Evolutionary conservation across 768 basidiomycete genomes (phyloP).

Genomic region (Termitomyces sp.): DNA sequence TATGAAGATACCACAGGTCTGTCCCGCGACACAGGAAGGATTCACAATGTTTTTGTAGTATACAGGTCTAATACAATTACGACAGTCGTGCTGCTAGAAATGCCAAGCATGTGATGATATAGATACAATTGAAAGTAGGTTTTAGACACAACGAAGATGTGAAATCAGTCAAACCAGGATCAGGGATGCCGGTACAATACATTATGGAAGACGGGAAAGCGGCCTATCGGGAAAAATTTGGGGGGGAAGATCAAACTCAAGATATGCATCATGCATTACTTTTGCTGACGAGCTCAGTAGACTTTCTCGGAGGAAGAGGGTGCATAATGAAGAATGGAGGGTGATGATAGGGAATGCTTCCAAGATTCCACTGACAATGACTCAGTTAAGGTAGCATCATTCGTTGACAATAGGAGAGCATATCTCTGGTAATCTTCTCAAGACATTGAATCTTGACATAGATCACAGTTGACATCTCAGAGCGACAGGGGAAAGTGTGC

Average conservation of each 20-base stretch:
- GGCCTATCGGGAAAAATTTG: background rate
- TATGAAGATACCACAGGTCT: too few species aligned
- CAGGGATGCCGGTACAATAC: background rate
- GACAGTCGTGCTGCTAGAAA: background rate
- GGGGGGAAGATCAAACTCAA: background rate
- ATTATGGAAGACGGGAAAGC: background rate
- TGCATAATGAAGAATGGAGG: background rate
- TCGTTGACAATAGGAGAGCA: background rate
- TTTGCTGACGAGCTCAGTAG: background rate
- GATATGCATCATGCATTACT: background rate
- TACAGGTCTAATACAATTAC: background rate
- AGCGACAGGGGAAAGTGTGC: background rate
- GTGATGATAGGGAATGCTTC: background rate
- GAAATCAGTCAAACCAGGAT: too few species aligned
- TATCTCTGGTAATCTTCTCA: background rate
- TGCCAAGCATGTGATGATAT: too few species aligned
- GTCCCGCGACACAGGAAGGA: too few species aligned
- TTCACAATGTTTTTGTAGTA: background rate
- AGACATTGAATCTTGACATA: background rate
- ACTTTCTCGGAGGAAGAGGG: conserved; percentile 1
- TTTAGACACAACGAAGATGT: background rate
- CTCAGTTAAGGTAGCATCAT: background rate
- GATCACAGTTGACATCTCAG: background rate
- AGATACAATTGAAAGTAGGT: background rate
- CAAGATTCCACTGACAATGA: background rate